Base-by-base conservation (phyloP, 2,329 filamentous ascomycete species). In the Aspergillus udagawae region DNA sequence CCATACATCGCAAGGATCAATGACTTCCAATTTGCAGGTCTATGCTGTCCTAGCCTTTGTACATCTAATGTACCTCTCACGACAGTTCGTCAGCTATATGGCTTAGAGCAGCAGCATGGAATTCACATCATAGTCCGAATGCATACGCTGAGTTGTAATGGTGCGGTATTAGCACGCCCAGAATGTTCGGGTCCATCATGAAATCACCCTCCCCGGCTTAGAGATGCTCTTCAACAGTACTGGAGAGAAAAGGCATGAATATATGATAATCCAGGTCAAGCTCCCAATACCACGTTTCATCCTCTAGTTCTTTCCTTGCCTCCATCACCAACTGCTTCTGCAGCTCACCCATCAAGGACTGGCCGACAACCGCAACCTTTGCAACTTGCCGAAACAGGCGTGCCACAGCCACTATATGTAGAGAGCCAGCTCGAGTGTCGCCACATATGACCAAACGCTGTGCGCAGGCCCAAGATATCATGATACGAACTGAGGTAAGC, bases 321-420 rank as follows among this genome's bases (percentile, higher is more conserved):
- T 42, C 47, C 3, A 25, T 17, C 14, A 54, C 10, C 29, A 54
- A 25, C 20, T 32, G 23, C 25, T 20, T 51, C 45, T 54, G 45
- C 21, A 10, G 12, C 14, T 21, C 9, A 32, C 14, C 21, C 8
- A 27, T 17, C 21, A 47, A 14, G 9, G 23, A 47, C 23, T 56
- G 54, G 27, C 54, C 54, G 21, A 56, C 35, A 23, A 56, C 29
- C 10, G 49, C 49, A 21, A 56, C 54, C 41, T 49, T 52, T 21
- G 44, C 44, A n/a, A 52, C 27, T 6, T 28, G 27, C 12, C 41
- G 49, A 32, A 56, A 56, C 17, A 56, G 29, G 14, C 41, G 50
- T 14, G 54, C 41, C 12, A 56, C 54, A 3, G 10, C 14, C 14
- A 44, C 50, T 12, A 56, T 52, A 28, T 56, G 32, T 23, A 27